Evolutionary conservation across 768 basidiomycete species (phyloP).

Genomic region (Mycena maculata): DNA sequence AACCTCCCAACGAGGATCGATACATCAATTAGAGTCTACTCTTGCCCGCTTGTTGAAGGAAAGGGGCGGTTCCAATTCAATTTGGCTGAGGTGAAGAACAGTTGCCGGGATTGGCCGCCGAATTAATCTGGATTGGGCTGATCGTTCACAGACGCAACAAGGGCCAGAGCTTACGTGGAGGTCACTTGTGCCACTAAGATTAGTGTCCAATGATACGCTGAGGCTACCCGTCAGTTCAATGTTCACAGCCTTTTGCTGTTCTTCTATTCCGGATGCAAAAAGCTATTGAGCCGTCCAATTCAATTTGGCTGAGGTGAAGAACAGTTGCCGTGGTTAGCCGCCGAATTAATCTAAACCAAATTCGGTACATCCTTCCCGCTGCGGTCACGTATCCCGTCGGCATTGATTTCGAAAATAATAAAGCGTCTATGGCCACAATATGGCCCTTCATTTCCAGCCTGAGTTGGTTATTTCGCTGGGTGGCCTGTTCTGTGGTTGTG

Average conservation of each 20-base stretch:
- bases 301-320: not conserved
- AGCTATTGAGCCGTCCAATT: conserved; percentile 15
- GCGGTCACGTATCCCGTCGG: not conserved
- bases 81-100: not conserved
- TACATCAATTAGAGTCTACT: too few species aligned
- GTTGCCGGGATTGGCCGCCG: not conserved
- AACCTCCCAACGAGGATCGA: too few species aligned
- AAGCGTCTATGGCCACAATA: too few species aligned
- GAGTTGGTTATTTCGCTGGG: too few species aligned
- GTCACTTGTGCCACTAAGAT: conserved; percentile 1
- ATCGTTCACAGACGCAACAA: too few species aligned
- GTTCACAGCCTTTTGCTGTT: conserved; percentile 10
- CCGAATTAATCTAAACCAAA: not conserved
- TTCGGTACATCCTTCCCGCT: conserved; percentile 1
- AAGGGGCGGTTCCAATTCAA: conserved; percentile 8
- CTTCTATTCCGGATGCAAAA: conserved; percentile 11
- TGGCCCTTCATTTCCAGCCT: too few species aligned
- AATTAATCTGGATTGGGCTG: not conserved
- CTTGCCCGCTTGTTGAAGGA: too few species aligned
- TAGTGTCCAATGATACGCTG: not conserved
- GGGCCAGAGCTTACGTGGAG: not conserved
- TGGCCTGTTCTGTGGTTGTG: too few species aligned
- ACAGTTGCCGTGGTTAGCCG: not conserved
- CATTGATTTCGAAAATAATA: not conserved
- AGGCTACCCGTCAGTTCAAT: not conserved